Evolutionary conservation across 2,329 filamentous ascomycete genomes (phyloP).

Genomic region (Phyllosticta capitalensis): DNA sequence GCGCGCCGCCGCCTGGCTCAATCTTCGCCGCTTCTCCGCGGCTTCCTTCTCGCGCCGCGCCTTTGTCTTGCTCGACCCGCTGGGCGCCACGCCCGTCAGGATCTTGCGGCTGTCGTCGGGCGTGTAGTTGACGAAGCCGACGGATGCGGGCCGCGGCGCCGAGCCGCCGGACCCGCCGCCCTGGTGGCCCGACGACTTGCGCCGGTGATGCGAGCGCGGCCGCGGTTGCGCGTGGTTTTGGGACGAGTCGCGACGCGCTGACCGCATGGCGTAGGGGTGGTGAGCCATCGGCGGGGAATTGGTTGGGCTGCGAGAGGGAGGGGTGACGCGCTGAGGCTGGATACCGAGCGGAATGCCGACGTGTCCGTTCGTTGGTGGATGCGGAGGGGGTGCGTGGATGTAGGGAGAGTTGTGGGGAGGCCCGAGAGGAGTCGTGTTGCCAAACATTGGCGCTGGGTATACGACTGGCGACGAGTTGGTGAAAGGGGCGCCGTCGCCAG

Average conservation of each 20-base stretch:
- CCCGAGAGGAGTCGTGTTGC: not conserved
- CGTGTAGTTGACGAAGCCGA: slow-evolving; percentile 83
- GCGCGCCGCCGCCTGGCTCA: slow-evolving; percentile 59
- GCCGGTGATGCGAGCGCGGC: slow-evolving; percentile 5
- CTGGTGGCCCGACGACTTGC: slow-evolving; percentile 5
- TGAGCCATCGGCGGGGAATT: slow-evolving; percentile 1
- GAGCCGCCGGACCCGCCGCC: slow-evolving; percentile 13
- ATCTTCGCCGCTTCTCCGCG: slow-evolving; percentile 58
- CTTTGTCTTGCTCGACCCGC: slow-evolving; percentile 87
- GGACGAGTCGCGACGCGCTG: not conserved
- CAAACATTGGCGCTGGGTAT: slow-evolving; percentile 8
- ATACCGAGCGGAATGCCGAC: not conserved
- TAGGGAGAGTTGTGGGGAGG: not conserved
- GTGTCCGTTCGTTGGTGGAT: slow-evolving; percentile 1
- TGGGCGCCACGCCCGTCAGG: slow-evolving; percentile 83
- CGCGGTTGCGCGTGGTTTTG: not conserved
- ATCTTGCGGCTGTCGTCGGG: slow-evolving; percentile 68
- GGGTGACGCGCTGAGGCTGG: slow-evolving; percentile 2
- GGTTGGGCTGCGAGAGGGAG: slow-evolving; percentile 8
- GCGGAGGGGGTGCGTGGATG: not conserved
- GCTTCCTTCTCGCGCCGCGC: slow-evolving; percentile 85
- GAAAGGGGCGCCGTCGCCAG: not conserved
- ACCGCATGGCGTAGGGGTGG: not conserved
- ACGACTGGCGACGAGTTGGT: slow-evolving; percentile 8
- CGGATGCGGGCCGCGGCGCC: slow-evolving; percentile 35